phyloP scores from a whole-genome alignment of 768 basidiomycete species.

The Leucogyrophana mollusca region DNA sequence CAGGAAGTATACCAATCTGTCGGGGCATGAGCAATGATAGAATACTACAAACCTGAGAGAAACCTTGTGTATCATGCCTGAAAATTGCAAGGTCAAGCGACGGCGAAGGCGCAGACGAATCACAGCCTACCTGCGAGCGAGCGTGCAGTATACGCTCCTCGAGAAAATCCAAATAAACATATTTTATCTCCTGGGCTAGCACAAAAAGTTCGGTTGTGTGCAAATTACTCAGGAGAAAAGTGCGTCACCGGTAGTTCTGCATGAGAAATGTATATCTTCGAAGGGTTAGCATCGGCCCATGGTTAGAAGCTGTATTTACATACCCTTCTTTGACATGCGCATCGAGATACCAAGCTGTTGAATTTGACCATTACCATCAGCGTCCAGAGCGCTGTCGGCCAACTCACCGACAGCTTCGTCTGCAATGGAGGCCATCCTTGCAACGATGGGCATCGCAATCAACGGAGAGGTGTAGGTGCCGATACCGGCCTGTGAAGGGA shows the following conservation, averaged over 20 bases:
- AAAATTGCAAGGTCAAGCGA: neutral
- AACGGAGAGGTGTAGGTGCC: constrained; percentile 49
- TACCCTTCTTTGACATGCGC: constrained; percentile 58
- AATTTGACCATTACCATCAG: constrained; percentile 11
- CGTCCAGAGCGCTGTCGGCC: neutral
- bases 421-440: constrained; percentile 44
- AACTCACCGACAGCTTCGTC: neutral
- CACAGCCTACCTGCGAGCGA: constrained; percentile 61
- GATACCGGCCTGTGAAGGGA: constrained; percentile 56
- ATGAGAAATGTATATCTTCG: no score
- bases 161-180: no score
- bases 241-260: no score
- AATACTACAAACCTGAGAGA: constrained; percentile 42
- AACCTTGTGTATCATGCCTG: constrained; percentile 59
- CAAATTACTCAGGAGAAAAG: no score
- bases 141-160: no score
- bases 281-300: no score
- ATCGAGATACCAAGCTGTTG: constrained; percentile 45
- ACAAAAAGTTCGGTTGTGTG: no score
- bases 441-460: constrained; percentile 42
- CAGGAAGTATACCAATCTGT: constrained; percentile 23
- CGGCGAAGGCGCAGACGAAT: constrained; percentile 3
- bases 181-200: no score
- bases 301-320: no score
- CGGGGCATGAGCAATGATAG: constrained; percentile 38